Base-by-base conservation (phyloP, 495 filamentous ascomycete genomes). In the Cryomyces antarcticus region DNA sequence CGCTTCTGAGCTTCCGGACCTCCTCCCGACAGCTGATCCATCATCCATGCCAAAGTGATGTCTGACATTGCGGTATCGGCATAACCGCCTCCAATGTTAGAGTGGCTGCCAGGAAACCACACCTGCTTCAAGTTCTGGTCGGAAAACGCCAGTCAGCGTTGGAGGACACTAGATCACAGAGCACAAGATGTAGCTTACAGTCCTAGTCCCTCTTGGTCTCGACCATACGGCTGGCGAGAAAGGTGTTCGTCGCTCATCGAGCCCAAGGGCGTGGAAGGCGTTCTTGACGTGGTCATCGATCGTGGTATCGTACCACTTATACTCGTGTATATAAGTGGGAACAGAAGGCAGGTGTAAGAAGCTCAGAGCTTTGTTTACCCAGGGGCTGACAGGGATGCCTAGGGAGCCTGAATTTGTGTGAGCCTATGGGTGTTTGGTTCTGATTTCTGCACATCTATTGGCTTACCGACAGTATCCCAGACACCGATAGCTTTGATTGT, bases 81-180 rank as follows among this genome's bases (percentile, higher is more conserved):
- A 31, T 71, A 63, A 28, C 73, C 73, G 6, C 78, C 73, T 2
- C 78, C 78, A 10, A 80, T 57, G 48, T 80, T 80, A 5, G 61
- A 67, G 53, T 83, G 78, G n/a, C 66, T 65, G 30, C 77, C 76
- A 0, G 75, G 73, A 49, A 84, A 82, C 78, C 78, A 83, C 40
- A 76, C 72, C 53, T 84, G 78, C 30, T 71, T 67, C n/a, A 82
- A 63, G 41, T 38, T 69, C 60, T 38, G 66, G 70, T 10, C 50
- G 54, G 13, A 58, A 52, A n/a, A 56, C 52, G 42, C 58, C 54
- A 5, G 36, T 6, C 10, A n/a, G 30, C 12, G n/a, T 2, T 41
- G 9, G 41, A 13, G 12, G 31, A 39, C 1, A 24, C 17, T 24
- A 24, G 17, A 24, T 1, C 17, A 24, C 17, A 24, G 17, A 2